Percentiles rank a stretch among this genome's conserved stretches.
phyloP scores from a whole-genome alignment of 2,329 filamentous ascomycete genomes.

The Paraconiothyrium sp. region DNA sequence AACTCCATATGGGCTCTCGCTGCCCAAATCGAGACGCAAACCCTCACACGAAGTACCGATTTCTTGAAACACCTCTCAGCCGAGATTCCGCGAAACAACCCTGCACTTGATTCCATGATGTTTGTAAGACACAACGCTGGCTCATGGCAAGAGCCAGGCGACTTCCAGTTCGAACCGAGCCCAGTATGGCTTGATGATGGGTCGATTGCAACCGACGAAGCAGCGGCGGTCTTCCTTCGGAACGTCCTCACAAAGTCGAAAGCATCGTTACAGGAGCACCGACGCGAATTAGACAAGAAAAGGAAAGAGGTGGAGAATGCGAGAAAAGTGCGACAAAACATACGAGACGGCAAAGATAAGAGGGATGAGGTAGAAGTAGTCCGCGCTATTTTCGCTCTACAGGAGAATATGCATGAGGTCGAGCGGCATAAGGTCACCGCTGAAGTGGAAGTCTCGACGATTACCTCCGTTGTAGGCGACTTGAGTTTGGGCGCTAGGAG shows the following conservation, averaged over 20 bases:
- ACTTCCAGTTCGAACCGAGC: constrained; percentile 91
- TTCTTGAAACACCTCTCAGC: constrained; percentile 76
- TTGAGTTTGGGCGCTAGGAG: constrained; percentile 91
- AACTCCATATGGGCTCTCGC: constrained; percentile 88
- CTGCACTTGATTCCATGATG: constrained; percentile 95
- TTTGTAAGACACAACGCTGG: constrained; percentile 92
- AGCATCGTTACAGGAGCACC: constrained; percentile 78
- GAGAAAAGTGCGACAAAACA: constrained; percentile 76
- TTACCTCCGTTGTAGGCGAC: constrained; percentile 90
- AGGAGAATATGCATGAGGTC: constrained; percentile 84
- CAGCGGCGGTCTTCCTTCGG: constrained; percentile 87
- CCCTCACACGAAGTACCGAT: constrained; percentile 76
- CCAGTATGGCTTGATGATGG: constrained; percentile 97
- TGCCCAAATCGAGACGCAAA: constrained; percentile 79
- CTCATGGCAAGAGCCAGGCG: constrained; percentile 81
- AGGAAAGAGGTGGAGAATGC: constrained; percentile 82
- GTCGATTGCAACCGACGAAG: constrained; percentile 83
- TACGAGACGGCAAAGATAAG: constrained; percentile 86
- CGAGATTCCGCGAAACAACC: constrained; percentile 88
- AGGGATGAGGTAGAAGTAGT: constrained; percentile 89
- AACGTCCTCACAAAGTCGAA: constrained; percentile 95
- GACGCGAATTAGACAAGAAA: constrained; percentile 86
- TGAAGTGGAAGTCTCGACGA: constrained; percentile 92
- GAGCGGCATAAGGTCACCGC: constrained; percentile 86
- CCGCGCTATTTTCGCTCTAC: constrained; percentile 80